Evolutionary conservation across 176 grass and related monocot genomes (phyloP).

Genomic region (Neostapfia colusana): DNA sequence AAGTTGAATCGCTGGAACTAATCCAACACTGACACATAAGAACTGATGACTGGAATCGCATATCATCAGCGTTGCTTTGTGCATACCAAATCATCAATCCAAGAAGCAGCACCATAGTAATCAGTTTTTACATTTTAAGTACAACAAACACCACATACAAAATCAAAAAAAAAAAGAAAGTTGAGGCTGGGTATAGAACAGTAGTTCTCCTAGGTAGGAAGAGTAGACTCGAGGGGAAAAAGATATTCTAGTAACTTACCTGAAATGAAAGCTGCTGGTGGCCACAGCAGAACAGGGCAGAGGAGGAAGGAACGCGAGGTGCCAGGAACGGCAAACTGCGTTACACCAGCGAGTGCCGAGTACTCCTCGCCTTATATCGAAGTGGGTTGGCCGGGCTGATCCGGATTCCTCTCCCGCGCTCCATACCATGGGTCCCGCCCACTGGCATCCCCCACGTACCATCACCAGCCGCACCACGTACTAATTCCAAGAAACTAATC

Average conservation of each 20-base stretch:
- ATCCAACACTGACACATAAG: not conserved
- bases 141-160: not conserved
- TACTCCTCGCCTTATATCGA: conserved; percentile 47
- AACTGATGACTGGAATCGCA: not conserved
- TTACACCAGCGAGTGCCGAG: not conserved
- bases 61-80: not conserved
- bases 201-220: not conserved
- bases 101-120: not conserved
- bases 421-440: not conserved
- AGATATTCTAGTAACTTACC: not conserved
- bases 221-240: not conserved
- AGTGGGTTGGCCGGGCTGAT: conserved; percentile 27
- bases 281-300: not conserved
- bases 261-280: not conserved
- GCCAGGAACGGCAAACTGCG: conserved; percentile 57
- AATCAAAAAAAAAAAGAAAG: no score
- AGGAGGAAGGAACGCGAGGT: not conserved
- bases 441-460: not conserved
- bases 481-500: not conserved
- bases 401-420: conserved; percentile 23
- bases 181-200: no score
- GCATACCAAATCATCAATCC: not conserved
- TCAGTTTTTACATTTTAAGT: not conserved
- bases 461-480: no score
- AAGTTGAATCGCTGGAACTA: not conserved